phyloP scores from a whole-genome alignment of 306 rosid species.

The Lathyrus tuberosus region DNA sequence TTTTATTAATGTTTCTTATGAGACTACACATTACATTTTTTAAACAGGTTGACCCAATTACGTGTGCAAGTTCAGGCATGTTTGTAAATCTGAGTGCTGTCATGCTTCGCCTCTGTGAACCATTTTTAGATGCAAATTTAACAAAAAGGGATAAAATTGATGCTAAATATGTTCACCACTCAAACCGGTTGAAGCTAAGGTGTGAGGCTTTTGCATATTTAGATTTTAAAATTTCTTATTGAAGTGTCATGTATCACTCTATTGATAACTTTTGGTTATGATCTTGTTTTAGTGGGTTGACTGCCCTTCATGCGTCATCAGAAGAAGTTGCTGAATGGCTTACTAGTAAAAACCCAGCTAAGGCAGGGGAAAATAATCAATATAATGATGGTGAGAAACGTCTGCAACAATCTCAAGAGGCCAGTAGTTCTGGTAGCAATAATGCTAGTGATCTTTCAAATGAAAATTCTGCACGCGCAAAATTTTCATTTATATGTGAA shows the following conservation, averaged over 20 bases:
- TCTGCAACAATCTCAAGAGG: slow-evolving; percentile 84
- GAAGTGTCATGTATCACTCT: slow-evolving; percentile 33
- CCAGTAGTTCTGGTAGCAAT: slow-evolving; percentile 80
- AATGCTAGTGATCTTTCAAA: slow-evolving; percentile 50
- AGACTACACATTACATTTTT: slow-evolving; percentile 2
- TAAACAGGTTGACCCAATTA: slow-evolving; percentile 79
- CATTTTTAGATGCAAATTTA: slow-evolving; percentile 86
- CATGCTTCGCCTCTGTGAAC: slow-evolving; percentile 94
- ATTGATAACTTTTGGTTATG: slow-evolving; percentile 47
- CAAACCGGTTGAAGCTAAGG: slow-evolving; percentile 87
- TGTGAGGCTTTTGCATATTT: slow-evolving; percentile 42
- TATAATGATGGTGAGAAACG: slow-evolving; percentile 64
- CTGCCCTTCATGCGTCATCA: slow-evolving; percentile 95
- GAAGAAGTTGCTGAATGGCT: slow-evolving; percentile 94
- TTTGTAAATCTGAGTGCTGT: slow-evolving; percentile 96
- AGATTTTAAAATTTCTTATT: slow-evolving; percentile 21
- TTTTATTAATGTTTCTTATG: not conserved
- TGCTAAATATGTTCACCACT: slow-evolving; percentile 77
- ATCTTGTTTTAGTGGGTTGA: slow-evolving; percentile 71
- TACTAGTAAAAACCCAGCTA: slow-evolving; percentile 50
- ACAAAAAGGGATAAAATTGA: slow-evolving; percentile 89
- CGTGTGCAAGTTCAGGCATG: slow-evolving; percentile 99
- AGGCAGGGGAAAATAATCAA: slow-evolving; percentile 46
- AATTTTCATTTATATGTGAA: slow-evolving; percentile 89
- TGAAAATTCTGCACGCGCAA: slow-evolving; percentile 47